Conservation (phyloP, 768 basidiomycete species). For the Leucocoprinus sp. region DNA sequence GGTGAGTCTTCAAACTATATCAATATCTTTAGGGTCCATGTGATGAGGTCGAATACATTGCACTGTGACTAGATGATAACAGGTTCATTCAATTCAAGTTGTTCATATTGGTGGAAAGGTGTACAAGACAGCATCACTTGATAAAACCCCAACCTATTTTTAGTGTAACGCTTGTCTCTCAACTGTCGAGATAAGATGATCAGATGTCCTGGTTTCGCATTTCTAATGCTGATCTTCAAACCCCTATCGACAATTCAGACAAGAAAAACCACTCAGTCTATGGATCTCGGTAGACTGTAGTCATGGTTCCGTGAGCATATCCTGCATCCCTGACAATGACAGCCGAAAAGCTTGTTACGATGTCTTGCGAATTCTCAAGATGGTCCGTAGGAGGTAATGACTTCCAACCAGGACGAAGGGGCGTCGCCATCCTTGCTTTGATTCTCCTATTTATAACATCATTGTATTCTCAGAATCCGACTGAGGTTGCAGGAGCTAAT, state of each 20-base stretch:
- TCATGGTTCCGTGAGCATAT: slow-evolving; percentile 28
- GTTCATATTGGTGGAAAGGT: slow-evolving; percentile 70
- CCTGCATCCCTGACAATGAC: not conserved
- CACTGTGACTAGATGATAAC: too few relatives aligned
- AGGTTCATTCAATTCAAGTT: slow-evolving; percentile 42
- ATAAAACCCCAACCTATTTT: slow-evolving; percentile 68
- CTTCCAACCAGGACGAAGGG: slow-evolving; percentile 50
- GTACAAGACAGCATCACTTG: slow-evolving; percentile 53
- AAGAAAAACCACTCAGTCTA: slow-evolving; percentile 27
- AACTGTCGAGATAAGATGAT: too few relatives aligned
- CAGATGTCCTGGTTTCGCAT: too few relatives aligned
- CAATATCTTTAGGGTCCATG: too few relatives aligned
- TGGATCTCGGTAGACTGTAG: slow-evolving; percentile 33
- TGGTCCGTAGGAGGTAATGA: slow-evolving; percentile 40
- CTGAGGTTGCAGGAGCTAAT: too few relatives aligned
- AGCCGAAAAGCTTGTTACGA: too few relatives aligned
- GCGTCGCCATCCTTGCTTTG: too few relatives aligned
- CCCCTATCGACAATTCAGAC: slow-evolving; percentile 36
- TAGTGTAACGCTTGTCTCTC: too few relatives aligned
- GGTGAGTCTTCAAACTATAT: too few relatives aligned
- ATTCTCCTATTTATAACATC: too few relatives aligned
- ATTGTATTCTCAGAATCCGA: too few relatives aligned
- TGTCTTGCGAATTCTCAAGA: slow-evolving; percentile 48
- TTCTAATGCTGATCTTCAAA: slow-evolving; percentile 48
- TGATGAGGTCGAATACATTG: too few relatives aligned